Base-by-base conservation (phyloP, 2,329 filamentous ascomycete genomes). In the Verticillium nonalfalfae region DNA sequence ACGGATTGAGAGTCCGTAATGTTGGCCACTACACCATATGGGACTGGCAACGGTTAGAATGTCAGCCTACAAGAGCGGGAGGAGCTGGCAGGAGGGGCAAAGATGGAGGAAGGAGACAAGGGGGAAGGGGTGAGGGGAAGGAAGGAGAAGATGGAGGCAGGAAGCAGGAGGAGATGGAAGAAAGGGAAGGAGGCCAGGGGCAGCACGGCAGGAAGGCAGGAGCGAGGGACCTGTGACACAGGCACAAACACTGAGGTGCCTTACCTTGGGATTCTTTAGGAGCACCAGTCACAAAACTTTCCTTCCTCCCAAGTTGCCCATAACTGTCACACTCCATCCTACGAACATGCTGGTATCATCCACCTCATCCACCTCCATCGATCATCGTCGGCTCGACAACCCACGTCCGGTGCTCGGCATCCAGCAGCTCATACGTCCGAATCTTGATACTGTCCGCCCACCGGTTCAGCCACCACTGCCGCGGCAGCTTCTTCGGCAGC, bases 401-500 rank as follows among this genome's bases (percentile, higher is more conserved):
- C 75, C 74, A 77, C 13, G 68, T 61, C 18, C 71, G 64, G 66
- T 76, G 72, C 61, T 76, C 73, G 11, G 70, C 69, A 60, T 76
- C 74, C 18, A 77, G 64, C 39, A 72, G 56, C 38, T 65, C 65
- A 56, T 69, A 76, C 7, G 73, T 69, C 56, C 68, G 66, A 4
- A 64, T 58, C 35, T 77, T 68, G 6, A 77, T 63, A 60, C 75
- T 69, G 6, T 61, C 62, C 1, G 69, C 68, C 71, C 74, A 75
- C 1, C 73, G 72, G 38, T 75, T 68, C 40, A 75, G 68, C 73
- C 74, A 77, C 74, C 74, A 75, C 56, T 74, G 64, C 33, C 64
- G 63, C 18, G 67, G 66, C 6, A 70, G 62, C 57, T 71, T 72
- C 33, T 73, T 66, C 2, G 75, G 59, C 26, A 71, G 60, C 34